Evolutionary conservation across 169 alveolate species (phyloP), one percentile per base, ranked within the genome.

Genomic region (Plasmodium gaboni): DNA sequence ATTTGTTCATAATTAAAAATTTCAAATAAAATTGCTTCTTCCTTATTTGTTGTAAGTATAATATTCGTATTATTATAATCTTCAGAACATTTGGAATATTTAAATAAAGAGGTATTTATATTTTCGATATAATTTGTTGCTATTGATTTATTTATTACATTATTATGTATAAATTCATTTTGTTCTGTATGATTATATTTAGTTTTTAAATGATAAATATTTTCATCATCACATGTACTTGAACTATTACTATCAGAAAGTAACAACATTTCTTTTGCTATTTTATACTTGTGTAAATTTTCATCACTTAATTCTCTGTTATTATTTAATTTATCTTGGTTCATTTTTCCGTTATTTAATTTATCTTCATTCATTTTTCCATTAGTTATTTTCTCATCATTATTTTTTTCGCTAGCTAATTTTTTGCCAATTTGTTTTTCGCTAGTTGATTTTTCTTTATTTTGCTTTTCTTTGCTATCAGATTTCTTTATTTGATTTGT

Each of bases 1-100:
- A 76, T 63, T 69, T 76, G 88, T 13, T 76, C 88, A 28, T 76
- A 76, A 24, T 61, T 76, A 76, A 76, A 76, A 76, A 76, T 57
- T 76, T 76, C 88, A 22, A 76, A 76, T 64, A 76, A 48, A 26
- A 63, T 76, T 6, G 88, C 88, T 55, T 76, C 88, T 19, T 76
- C 76, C 51, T 64, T 76, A 22, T 76, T 76, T 64, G 19, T 42
- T 7, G 76, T 76, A 13, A 76, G 22, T 13, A 65, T 38, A 32
- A 76, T 22, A 57, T 63, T 63, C 32, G 76, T 76, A 26, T 76
- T 55, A 57, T 76, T 76, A 19, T n/a, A 76, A 38, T 65, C 46
- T 32, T 32, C 42, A 2, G 76, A 24, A 59, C 22, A n/a, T 3
- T 59, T 13, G 3, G 28, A 44, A 68, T 44, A 68, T 13, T 68